Conservation (phyloP, 2,329 filamentous ascomycete genomes). For the Microdochium paspali region DNA sequence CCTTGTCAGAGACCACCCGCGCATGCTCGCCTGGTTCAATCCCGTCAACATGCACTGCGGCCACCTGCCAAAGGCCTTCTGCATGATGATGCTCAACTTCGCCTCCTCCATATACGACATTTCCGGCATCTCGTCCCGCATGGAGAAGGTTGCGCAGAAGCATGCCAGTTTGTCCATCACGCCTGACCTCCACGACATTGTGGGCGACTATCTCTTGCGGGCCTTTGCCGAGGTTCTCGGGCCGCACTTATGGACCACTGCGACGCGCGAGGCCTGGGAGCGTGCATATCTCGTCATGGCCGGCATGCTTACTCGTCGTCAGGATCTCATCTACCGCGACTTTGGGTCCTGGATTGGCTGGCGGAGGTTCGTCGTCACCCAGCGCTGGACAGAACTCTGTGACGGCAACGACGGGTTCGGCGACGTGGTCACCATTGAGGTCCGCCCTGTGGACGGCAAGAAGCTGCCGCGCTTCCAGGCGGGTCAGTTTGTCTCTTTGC, state of each 20-base stretch:
- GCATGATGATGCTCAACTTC: conserved; percentile 61
- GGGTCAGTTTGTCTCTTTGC: conserved; percentile 65
- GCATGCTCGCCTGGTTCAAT: conserved; percentile 63
- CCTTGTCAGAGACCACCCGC: conserved; percentile 54
- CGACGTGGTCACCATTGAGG: conserved; percentile 59
- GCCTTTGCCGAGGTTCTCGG: conserved; percentile 62
- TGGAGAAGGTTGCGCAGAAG: conserved; percentile 67
- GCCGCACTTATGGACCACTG: conserved; percentile 48
- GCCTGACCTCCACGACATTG: conserved; percentile 61
- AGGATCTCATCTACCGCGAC: conserved; percentile 45
- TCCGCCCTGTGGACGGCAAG: conserved; percentile 35
- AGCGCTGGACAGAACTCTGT: conserved; percentile 31
- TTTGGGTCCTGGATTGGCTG: conserved; percentile 30
- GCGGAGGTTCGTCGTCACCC: conserved; percentile 30
- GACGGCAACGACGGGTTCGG: conserved; percentile 49
- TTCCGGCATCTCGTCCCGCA: conserved; percentile 41
- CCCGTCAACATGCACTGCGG: conserved; percentile 57
- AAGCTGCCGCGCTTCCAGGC: conserved; percentile 51
- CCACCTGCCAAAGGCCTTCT: conserved; percentile 59
- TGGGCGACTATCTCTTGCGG: conserved; percentile 59
- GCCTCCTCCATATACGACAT: conserved; percentile 65
- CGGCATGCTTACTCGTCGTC: conserved; percentile 58
- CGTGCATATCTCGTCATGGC: conserved; percentile 65
- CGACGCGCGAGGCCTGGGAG: conserved; percentile 61
- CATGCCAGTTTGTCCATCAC: conserved; percentile 62